Percentiles rank a stretch among this genome's conserved stretches.
phyloP scores from a whole-genome alignment of 176 grass and related monocot genomes.

The Canna indica region DNA sequence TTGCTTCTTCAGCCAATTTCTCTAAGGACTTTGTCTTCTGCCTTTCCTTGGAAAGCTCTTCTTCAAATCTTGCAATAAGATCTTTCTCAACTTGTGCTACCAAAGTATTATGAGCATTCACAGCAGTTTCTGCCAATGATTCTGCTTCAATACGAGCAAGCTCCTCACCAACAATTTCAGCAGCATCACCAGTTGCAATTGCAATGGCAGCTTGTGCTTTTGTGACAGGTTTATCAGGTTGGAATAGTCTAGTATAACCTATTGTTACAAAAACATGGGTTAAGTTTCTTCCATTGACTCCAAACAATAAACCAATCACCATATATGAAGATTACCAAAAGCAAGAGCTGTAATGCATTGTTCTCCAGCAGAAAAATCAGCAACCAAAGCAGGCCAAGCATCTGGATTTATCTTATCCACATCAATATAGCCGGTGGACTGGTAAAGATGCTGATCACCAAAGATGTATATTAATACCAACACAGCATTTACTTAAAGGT shows the following conservation, averaged over 20 bases:
- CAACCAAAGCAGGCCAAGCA: conserved; percentile 76
- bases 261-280: not conserved
- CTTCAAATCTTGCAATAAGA: conserved; percentile 62
- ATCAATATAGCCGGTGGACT: conserved; percentile 68
- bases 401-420: conserved; percentile 86
- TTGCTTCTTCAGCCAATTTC: conserved; percentile 69
- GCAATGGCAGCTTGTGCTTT: conserved; percentile 88
- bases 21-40: conserved; percentile 69
- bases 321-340: conserved; percentile 44
- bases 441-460: conserved; percentile 47
- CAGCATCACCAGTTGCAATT: conserved; percentile 74
- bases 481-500: not conserved
- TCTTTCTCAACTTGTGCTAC: conserved; percentile 85
- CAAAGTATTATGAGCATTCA: conserved; percentile 74
- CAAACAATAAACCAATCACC: conserved; percentile 4
- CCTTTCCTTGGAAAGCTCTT: conserved; percentile 59
- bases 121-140: conserved; percentile 77
- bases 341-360: conserved; percentile 90
- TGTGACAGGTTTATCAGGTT: conserved; percentile 85
- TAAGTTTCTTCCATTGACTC: not conserved
- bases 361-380: conserved; percentile 67
- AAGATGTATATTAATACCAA: conserved; percentile 12
- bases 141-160: conserved; percentile 87
- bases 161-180: conserved; percentile 68
- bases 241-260: conserved; percentile 96